Evolutionary conservation across 768 basidiomycete genomes (phyloP).

Genomic region (Agaricus subrufescens): DNA sequence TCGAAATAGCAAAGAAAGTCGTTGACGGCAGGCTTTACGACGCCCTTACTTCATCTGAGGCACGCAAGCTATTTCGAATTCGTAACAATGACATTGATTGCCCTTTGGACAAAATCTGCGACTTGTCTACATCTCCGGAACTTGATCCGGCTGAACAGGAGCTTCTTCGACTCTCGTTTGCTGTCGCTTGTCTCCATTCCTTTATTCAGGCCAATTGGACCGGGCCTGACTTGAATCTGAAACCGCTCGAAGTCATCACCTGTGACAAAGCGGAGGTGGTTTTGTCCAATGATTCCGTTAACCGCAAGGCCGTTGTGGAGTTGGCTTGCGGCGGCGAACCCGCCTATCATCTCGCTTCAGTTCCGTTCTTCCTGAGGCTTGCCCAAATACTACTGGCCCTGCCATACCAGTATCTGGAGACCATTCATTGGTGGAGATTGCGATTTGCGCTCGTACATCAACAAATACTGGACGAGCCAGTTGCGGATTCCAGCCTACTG

Average conservation of each 20-base stretch:
- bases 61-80: conserved; percentile 33
- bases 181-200: conserved; percentile 78
- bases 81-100: conserved; percentile 22
- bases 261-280: conserved; percentile 16
- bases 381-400: conserved; percentile 64
- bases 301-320: conserved; percentile 64
- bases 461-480: conserved; percentile 81
- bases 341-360: conserved; percentile 83
- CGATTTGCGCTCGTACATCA: conserved; percentile 70
- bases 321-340: conserved; percentile 89
- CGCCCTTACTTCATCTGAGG: conserved; percentile 42
- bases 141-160: conserved; percentile 41
- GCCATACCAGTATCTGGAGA: conserved; percentile 43
- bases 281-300: conserved; percentile 45
- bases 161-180: conserved; percentile 56
- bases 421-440: conserved; percentile 80
- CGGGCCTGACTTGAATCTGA: conserved; percentile 76
- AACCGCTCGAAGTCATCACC: conserved; percentile 37
- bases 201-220: conserved; percentile 97
- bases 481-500: conserved; percentile 44
- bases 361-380: conserved; percentile 67
- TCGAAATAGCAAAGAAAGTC: conserved; percentile 47
- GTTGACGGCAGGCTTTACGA: conserved; percentile 56
- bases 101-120: conserved; percentile 34
- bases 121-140: conserved; percentile 15